A percentile compares a stretch with the other conserved stretches of the same genome.
Conservation (phyloP, 768 basidiomycete species). For the Phylloporus sp. region DNA sequence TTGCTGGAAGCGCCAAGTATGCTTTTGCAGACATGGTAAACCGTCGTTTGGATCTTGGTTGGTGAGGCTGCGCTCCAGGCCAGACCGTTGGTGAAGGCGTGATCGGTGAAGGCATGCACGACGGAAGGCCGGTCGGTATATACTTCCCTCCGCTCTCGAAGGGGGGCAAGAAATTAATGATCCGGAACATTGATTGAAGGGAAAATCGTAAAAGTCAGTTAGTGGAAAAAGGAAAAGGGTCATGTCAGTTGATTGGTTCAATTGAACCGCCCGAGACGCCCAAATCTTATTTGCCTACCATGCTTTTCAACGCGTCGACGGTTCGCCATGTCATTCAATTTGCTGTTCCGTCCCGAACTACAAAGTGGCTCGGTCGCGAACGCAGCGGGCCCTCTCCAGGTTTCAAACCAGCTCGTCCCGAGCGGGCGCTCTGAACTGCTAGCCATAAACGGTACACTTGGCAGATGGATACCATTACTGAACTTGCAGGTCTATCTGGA, state of each 20-base stretch:
- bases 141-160: background rate
- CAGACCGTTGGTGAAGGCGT: background rate
- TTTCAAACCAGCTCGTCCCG: constrained; percentile 10
- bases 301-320: background rate
- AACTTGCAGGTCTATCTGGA: background rate
- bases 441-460: background rate
- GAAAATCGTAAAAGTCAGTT: background rate
- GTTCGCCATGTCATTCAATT: background rate
- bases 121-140: background rate
- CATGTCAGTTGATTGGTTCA: background rate
- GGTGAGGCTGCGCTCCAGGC: background rate
- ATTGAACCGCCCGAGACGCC: too few species aligned
- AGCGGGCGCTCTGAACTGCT: background rate
- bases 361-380: background rate
- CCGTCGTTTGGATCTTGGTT: background rate
- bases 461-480: background rate
- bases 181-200: background rate
- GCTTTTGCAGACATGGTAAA: background rate
- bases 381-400: background rate
- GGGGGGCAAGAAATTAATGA: background rate
- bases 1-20: background rate
- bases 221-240: background rate
- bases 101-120: background rate
- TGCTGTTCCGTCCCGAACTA: background rate
- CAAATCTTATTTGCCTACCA: background rate